Base-by-base conservation (phyloP, 1,139 yeast genomes). In the Debaryomycetaceae sp. region DNA sequence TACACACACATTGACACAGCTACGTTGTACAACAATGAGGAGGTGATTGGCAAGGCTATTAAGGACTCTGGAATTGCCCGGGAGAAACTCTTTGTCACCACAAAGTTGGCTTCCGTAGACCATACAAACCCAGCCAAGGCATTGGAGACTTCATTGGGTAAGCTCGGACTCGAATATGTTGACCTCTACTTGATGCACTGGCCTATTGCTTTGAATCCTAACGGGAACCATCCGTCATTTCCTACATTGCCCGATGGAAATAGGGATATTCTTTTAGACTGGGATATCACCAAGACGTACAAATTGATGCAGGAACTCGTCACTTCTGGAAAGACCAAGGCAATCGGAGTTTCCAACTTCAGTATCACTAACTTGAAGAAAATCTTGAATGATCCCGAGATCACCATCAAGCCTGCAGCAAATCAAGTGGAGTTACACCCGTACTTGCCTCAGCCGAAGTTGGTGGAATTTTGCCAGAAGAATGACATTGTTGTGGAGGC, bases 331-430 rank as follows among this genome's bases (percentile, higher is more conserved):
- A 76, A 79, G 62, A 49, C 80, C 41, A 81, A 74, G 62, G 78
- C 93, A 36, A 76, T 88, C 57, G 96, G 96, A 58, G 88, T 88
- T 39, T 85, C 91, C 43, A 88, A 88, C 71, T 84, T 81, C 65
- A 80, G 88, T 14, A 64, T 76, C 27, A 52, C 54, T 30, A 66
- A 65, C 46, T 44, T 87, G 46, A 68, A 80, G 53, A 72, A 66
- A 35, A 69, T 87, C 45, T 68, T 85, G 49, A 66, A 67, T 33
- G 72, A 76, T 41, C 75, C 78, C 41, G 78, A 72, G 34, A 72
- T 71, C 40, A 78, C 67, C 44, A 64, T 83, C 35, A 72, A 71
- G 13, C 96, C 96, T 24, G 90, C 81, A 34, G 82, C 71, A 42
- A 81, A 85, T 64, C 96, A 87, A 66, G 76, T 85, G 46, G 95